Percentiles rank a stretch among this genome's conserved stretches.
These are phyloP conservation scores for Penicillium sp. DNA, from an alignment of 2,329 filamentous ascomycete genomes.

Conservation along the genomic window DNA sequence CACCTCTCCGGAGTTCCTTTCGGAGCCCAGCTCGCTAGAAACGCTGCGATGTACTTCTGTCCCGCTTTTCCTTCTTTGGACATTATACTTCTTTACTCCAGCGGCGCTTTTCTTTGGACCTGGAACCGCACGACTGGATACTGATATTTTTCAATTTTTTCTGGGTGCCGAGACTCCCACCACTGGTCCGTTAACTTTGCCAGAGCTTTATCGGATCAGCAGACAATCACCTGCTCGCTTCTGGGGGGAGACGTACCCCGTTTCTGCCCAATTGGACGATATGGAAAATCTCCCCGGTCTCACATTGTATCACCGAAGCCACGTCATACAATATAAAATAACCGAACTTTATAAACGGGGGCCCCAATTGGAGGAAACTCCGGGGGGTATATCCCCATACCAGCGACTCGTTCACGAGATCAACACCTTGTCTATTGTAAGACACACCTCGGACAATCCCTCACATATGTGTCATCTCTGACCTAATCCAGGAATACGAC, in stretches of 20 bases:
- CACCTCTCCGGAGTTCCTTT: background rate
- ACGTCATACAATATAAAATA: constrained; percentile 28
- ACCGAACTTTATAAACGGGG: constrained; percentile 23
- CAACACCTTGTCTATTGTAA: constrained; percentile 19
- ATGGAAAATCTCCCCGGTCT: constrained; percentile 26
- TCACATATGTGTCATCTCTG: background rate
- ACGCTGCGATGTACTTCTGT: constrained; percentile 24
- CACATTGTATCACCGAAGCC: constrained; percentile 25
- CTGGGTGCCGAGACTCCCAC: constrained; percentile 13
- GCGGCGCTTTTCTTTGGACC: constrained; percentile 23
- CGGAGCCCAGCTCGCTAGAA: background rate
- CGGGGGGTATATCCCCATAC: constrained; percentile 10
- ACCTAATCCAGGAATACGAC: constrained; percentile 22
- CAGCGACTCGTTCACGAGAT: constrained; percentile 21
- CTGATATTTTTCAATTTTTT: constrained; percentile 25
- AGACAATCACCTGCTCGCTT: constrained; percentile 28
- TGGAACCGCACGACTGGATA: constrained; percentile 14
- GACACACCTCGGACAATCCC: background rate
- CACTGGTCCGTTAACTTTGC: constrained; percentile 10
- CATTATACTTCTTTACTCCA: constrained; percentile 28
- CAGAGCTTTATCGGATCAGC: constrained; percentile 26
- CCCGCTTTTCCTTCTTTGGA: constrained; percentile 29
- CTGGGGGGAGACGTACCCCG: constrained; percentile 27
- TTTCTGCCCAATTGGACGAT: constrained; percentile 27
- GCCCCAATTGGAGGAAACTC: background rate